Conservation (phyloP, 148 eudicot genomes). For the Drosera capensis region DNA sequence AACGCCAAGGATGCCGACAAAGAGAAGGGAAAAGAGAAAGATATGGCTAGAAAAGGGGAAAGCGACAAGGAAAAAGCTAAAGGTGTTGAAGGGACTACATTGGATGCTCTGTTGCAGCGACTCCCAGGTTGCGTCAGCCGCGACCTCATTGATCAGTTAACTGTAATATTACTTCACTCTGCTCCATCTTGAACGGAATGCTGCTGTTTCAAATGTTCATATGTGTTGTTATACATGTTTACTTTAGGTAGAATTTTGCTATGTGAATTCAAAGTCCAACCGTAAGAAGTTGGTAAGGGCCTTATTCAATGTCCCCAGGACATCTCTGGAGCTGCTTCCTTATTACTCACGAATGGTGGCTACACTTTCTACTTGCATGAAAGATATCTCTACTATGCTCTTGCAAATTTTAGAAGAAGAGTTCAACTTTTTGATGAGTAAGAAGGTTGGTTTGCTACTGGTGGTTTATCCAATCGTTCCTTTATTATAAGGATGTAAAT, state of each 20-base stretch:
- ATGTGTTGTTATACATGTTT: constrained; percentile 6
- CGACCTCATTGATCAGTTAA: constrained; percentile 88
- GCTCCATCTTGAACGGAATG: neutral
- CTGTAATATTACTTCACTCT: constrained; percentile 39
- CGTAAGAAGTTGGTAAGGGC: constrained; percentile 92
- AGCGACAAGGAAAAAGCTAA: constrained; percentile 70
- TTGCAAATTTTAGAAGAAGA: constrained; percentile 90
- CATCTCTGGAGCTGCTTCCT: constrained; percentile 81
- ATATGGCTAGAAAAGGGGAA: constrained; percentile 52
- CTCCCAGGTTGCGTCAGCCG: constrained; percentile 98
- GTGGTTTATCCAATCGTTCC: neutral
- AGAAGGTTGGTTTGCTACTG: constrained; percentile 42
- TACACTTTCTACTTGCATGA: constrained; percentile 90
- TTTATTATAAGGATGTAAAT: no score
- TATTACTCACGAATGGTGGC: constrained; percentile 98
- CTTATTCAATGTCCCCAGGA: constrained; percentile 82
- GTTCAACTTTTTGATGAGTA: constrained; percentile 68
- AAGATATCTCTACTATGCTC: constrained; percentile 74
- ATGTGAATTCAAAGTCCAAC: constrained; percentile 62
- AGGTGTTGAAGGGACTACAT: constrained; percentile 74
- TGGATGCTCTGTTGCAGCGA: constrained; percentile 75
- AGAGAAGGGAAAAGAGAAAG: constrained; percentile 81
- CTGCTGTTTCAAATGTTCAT: neutral
- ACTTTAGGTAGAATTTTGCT: constrained; percentile 78
- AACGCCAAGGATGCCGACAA: constrained; percentile 49